These are phyloP conservation scores for Leptographium lundbergii DNA, from an alignment of 2,329 filamentous ascomycete species.

Conservation along the genomic window DNA sequence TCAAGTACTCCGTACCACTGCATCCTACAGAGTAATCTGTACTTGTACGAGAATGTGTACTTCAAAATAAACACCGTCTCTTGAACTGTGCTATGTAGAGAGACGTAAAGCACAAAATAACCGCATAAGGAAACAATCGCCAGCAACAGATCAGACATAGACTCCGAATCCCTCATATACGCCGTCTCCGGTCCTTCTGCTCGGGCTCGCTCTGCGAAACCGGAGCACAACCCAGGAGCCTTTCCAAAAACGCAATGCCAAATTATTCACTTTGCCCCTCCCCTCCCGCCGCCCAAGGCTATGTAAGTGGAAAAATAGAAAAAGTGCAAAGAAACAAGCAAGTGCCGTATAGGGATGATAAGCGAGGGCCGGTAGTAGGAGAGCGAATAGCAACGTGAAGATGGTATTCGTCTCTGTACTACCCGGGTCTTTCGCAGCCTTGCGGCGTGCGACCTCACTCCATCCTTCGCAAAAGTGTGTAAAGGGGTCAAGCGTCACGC, in stretches of 20 bases:
- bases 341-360: not conserved
- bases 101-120: not conserved
- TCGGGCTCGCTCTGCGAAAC: not conserved
- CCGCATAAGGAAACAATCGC: not conserved
- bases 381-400: not conserved
- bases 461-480: not conserved
- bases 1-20: not conserved
- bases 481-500: not conserved
- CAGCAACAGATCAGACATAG: not conserved
- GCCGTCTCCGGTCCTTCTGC: not conserved
- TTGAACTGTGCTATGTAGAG: not conserved
- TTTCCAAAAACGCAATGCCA: constrained; percentile 1
- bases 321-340: not conserved
- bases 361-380: not conserved
- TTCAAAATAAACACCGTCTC: not conserved
- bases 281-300: not conserved
- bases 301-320: not conserved
- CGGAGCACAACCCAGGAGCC: not conserved
- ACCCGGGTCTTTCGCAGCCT: not conserved
- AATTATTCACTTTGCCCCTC: not conserved
- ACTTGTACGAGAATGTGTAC: too few relatives aligned
- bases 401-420: not conserved
- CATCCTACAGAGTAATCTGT: too few relatives aligned
- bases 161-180: not conserved
- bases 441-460: too few relatives aligned